A percentile compares a stretch with the other conserved stretches of the same genome.
Conservation (phyloP, 352 stramenopile genomes). For the Pythium dissotocum region DNA sequence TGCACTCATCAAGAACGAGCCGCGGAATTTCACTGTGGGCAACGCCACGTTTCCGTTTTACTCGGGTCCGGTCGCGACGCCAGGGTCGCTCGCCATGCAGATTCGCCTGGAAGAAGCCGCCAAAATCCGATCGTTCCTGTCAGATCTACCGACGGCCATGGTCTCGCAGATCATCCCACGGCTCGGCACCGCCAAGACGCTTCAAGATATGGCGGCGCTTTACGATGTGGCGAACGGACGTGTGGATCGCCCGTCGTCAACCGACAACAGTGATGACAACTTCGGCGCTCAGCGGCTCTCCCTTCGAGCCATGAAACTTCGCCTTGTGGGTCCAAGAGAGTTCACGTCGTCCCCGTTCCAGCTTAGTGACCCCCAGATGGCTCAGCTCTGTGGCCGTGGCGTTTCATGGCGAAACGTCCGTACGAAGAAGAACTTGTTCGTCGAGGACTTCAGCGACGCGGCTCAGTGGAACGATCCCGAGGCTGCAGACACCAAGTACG, state of each 20-base stretch:
- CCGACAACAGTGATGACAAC: constrained; percentile 11
- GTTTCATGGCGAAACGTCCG: constrained; percentile 7
- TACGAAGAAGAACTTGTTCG: neutral
- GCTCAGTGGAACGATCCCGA: constrained; percentile 19
- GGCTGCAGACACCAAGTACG: constrained; percentile 10
- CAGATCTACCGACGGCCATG: neutral
- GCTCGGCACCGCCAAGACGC: neutral
- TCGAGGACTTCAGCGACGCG: constrained; percentile 13
- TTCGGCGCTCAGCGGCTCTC: constrained; percentile 20
- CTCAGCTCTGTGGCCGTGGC: constrained; percentile 7
- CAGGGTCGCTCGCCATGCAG: constrained; percentile 10
- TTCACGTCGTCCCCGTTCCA: neutral
- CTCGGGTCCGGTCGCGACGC: constrained; percentile 4
- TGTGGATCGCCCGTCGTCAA: constrained; percentile 15
- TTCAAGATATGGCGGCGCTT: constrained; percentile 2
- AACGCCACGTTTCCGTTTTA: constrained; percentile 7
- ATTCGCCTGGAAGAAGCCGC: constrained; percentile 6
- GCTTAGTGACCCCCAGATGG: constrained; percentile 2
- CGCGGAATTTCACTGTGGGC: constrained; percentile 1
- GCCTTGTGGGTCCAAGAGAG: constrained; percentile 2
- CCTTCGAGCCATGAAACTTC: constrained; percentile 4
- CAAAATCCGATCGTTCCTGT: neutral
- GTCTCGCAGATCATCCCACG: neutral
- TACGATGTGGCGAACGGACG: neutral
- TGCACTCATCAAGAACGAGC: constrained; percentile 14